Evolutionary conservation across 345 rosid species (phyloP).

Genomic region (Combretum micranthum): DNA sequence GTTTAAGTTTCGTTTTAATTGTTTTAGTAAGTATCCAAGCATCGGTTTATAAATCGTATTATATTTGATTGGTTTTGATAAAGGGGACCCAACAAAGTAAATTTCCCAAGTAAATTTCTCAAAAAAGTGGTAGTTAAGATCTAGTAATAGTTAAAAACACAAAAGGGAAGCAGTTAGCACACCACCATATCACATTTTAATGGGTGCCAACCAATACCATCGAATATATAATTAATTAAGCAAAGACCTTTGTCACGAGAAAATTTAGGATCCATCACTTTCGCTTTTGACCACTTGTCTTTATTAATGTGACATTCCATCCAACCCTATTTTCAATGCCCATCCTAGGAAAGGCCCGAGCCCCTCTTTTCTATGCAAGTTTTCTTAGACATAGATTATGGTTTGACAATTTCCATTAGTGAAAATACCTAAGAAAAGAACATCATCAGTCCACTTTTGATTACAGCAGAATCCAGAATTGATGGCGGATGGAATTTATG

Average conservation of each 20-base stretch:
- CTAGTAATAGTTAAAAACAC: background rate
- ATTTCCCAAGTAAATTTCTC: too few relatives aligned
- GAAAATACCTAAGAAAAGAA: too few relatives aligned
- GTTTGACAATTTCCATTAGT: too few relatives aligned
- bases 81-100: too few relatives aligned
- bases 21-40: too few relatives aligned
- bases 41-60: too few relatives aligned
- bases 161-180: too few relatives aligned
- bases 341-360: slow-evolving; percentile 7
- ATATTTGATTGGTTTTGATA: too few relatives aligned
- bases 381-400: background rate
- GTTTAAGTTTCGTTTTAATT: too few relatives aligned
- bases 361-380: background rate
- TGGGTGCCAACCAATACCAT: background rate
- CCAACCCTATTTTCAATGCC: background rate
- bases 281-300: slow-evolving; percentile 8
- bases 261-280: slow-evolving; percentile 6
- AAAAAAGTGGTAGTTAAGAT: background rate
- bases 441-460: too few relatives aligned
- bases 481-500: too few relatives aligned
- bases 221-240: background rate
- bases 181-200: background rate
- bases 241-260: slow-evolving; percentile 6
- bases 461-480: too few relatives aligned
- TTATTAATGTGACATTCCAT: slow-evolving; percentile 1